These are phyloP conservation scores for Avena atlantica DNA, from an alignment of 176 grass and related monocot genomes.

Conservation along the genomic window DNA sequence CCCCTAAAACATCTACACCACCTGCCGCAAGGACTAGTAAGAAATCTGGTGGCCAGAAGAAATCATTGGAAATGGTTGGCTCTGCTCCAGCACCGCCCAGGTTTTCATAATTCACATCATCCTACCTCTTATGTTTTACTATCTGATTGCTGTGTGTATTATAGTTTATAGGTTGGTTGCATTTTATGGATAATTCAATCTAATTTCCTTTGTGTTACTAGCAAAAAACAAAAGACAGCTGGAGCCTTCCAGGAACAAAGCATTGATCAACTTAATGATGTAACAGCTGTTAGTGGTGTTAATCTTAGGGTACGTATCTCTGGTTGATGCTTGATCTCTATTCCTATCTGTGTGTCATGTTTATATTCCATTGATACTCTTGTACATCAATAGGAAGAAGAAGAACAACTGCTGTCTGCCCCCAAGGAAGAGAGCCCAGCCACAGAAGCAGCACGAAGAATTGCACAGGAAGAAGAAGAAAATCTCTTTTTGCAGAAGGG, in stretches of 20 bases:
- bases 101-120: conserved; percentile 40
- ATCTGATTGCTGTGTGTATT: conserved; percentile 36
- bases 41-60: conserved; percentile 92
- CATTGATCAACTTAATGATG: conserved; percentile 98
- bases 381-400: conserved; percentile 74
- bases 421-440: conserved; percentile 80
- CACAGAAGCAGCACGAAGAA: conserved; percentile 78
- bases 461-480: conserved; percentile 95
- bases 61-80: conserved; percentile 67
- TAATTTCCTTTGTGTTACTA: conserved; percentile 59
- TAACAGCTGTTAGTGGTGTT: conserved; percentile 97
- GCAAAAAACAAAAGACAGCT: conserved; percentile 91
- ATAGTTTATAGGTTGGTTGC: conserved; percentile 5
- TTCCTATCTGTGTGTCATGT: not conserved
- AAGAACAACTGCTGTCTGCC: conserved; percentile 86
- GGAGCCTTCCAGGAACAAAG: conserved; percentile 90
- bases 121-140: conserved; percentile 31
- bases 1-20: conserved; percentile 47
- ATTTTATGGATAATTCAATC: conserved; percentile 31
- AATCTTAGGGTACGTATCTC: conserved; percentile 80
- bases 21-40: conserved; percentile 57
- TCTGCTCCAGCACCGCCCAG: conserved; percentile 65
- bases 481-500: conserved; percentile 80
- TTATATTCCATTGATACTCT: conserved; percentile 17
- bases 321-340: conserved; percentile 21